A percentile compares a stretch with the other conserved stretches of the same genome.
Conservation (phyloP, 1,139 yeast genomes). For the Hansenula sp. region DNA sequence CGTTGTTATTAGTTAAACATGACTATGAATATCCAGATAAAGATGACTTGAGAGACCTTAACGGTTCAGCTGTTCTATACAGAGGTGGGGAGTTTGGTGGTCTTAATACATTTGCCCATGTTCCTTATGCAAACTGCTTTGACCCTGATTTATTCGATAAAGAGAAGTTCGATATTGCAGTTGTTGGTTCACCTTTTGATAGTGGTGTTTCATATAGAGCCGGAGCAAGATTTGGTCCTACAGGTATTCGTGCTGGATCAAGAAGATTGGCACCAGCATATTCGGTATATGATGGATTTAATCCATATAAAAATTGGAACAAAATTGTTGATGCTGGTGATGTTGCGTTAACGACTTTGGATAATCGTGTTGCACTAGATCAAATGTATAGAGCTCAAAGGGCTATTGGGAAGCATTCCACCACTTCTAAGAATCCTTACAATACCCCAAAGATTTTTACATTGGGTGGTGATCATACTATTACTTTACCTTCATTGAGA, state of each 20-base stretch:
- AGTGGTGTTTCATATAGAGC: conserved; percentile 57
- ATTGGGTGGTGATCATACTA: conserved; percentile 58
- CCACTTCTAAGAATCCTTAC: conserved; percentile 24
- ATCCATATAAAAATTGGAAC: conserved; percentile 53
- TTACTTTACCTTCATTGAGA: conserved; percentile 47
- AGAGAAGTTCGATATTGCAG: conserved; percentile 38
- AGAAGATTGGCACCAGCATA: conserved; percentile 46
- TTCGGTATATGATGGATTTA: conserved; percentile 38
- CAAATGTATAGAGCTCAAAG: conserved; percentile 52
- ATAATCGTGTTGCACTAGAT: conserved; percentile 51
- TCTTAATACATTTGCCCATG: conserved; percentile 50
- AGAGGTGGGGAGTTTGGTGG: conserved; percentile 43
- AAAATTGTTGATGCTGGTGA: conserved; percentile 55
- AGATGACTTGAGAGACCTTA: conserved; percentile 34
- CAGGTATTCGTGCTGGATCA: conserved; percentile 53
- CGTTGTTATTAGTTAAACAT: conserved; percentile 26
- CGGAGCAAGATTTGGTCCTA: conserved; percentile 62
- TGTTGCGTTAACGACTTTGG: conserved; percentile 55
- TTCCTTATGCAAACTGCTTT: conserved; percentile 42
- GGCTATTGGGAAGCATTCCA: conserved; percentile 38
- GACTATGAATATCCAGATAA: conserved; percentile 31
- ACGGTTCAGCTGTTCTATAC: conserved; percentile 31
- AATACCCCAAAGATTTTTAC: conserved; percentile 40
- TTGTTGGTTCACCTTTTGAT: conserved; percentile 59
- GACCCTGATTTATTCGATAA: conserved; percentile 26